Conservation (phyloP, 192 early-diverging fungal genomes). For the Coemansia sp. region DNA sequence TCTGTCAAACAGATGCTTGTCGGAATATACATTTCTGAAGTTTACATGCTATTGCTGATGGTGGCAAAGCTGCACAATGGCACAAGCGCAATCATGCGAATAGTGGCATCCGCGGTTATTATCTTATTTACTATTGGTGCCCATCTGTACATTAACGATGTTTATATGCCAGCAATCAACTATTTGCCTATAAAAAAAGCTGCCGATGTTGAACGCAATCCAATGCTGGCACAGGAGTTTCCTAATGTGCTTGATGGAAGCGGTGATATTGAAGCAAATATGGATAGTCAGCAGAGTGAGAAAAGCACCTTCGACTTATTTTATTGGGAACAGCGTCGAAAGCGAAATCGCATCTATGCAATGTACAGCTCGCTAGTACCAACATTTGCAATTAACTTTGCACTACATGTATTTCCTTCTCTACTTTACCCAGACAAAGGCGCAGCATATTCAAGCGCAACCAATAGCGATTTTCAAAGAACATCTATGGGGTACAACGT, state of each 20-base stretch:
- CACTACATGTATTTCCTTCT: conserved; percentile 13
- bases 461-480: no score
- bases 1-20: conserved; percentile 63
- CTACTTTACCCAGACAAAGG: no score
- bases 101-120: conserved; percentile 50
- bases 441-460: no score
- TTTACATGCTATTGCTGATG: conserved; percentile 72
- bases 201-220: conserved; percentile 27
- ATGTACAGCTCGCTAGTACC: conserved; percentile 47
- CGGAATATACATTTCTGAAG: conserved; percentile 70
- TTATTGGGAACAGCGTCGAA: not conserved
- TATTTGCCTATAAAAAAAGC: conserved; percentile 52
- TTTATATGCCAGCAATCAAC: conserved; percentile 58
- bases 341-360: conserved; percentile 29
- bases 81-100: conserved; percentile 45
- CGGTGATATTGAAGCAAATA: not conserved
- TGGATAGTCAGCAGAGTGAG: not conserved
- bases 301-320: not conserved
- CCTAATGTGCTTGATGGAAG: conserved; percentile 24
- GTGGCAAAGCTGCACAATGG: conserved; percentile 49
- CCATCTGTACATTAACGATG: conserved; percentile 58
- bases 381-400: conserved; percentile 1
- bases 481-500: no score
- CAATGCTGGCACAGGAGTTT: conserved; percentile 26
- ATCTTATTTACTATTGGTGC: conserved; percentile 54